Base-by-base conservation (phyloP, 2,329 filamentous ascomycete species). In the Penicillium concentricum region DNA sequence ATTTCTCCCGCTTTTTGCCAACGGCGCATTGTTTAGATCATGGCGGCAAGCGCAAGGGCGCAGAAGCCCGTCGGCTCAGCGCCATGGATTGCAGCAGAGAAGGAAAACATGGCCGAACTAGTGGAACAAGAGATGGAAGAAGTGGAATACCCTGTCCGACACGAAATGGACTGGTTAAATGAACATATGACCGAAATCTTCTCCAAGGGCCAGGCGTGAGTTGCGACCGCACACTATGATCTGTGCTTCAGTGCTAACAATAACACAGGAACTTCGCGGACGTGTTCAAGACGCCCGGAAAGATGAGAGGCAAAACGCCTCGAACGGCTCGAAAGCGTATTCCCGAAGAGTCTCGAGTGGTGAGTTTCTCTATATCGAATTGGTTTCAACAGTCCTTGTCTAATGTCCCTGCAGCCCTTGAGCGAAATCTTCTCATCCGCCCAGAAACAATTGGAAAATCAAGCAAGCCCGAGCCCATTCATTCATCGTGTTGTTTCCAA, bases 151-250 rank as follows among this genome's bases (percentile, higher is more conserved):
- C 91, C 92, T 30, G 92, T 91, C 60, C 86, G 90, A 57, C 96
- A 97, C 76, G 94, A 99, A 74, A 80, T 97, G 69, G 92, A 97
- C 72, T 99, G 94, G 94, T 81, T 99, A 67, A 97, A 99, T 70
- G 94, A 97, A 78, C 94, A 99, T 74, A 97, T 99, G 93, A 86
- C 86, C 48, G 91, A 96, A 61, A 91, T 99, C 69, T 96, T 97
- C 73, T 88, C 87, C 68, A 87, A 88, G 67, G 89, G 92, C 70
- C 86, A 92, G 76, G 85, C 92, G 94, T 97, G 84, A 69, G 89
- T 83, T 54, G 57, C 56, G 54, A 60, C 60, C 55, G 41, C 26
- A 59, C 51, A 53, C 20, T 20, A 51, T 16, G 16, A 26, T 32
- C 38, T 38, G 22, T 18, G 30, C 34, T 42, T 54, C 46, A 15